phyloP scores from a whole-genome alignment of 1,139 yeast species.

The Yarrowia galli region DNA sequence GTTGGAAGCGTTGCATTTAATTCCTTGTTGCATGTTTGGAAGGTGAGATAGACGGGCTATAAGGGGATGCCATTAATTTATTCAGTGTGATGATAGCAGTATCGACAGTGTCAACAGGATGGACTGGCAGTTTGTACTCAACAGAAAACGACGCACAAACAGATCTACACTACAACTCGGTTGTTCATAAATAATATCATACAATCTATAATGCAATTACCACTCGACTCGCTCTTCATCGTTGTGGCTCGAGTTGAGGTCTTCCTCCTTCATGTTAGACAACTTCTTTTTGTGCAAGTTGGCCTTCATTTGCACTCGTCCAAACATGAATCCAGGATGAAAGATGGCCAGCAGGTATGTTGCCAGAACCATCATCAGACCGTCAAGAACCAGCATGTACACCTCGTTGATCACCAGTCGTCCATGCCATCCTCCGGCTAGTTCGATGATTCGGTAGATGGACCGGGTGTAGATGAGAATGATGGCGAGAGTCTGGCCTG shows the following conservation, averaged over 20 bases:
- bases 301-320: conserved; percentile 43
- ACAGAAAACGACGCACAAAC: no score
- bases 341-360: conserved; percentile 57
- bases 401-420: conserved; percentile 71
- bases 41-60: neutral
- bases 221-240: conserved; percentile 13
- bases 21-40: conserved; percentile 37
- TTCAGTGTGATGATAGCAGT: neutral
- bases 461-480: conserved; percentile 72
- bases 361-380: conserved; percentile 67
- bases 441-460: conserved; percentile 78
- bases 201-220: conserved; percentile 29
- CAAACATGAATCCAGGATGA: conserved; percentile 63
- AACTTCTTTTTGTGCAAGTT: conserved; percentile 20
- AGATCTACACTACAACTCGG: no score
- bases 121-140: no score
- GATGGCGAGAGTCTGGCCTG: conserved; percentile 45
- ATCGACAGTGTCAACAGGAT: neutral
- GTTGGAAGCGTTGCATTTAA: conserved; percentile 50
- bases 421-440: conserved; percentile 78
- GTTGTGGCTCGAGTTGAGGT: conserved; percentile 13
- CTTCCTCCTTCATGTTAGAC: conserved; percentile 21
- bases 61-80: conserved; percentile 1
- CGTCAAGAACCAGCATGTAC: conserved; percentile 78
- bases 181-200: conserved; percentile 13